Conservation (phyloP, 1,139 yeast genomes). For the Groenewaldozyma auringiensis region DNA sequence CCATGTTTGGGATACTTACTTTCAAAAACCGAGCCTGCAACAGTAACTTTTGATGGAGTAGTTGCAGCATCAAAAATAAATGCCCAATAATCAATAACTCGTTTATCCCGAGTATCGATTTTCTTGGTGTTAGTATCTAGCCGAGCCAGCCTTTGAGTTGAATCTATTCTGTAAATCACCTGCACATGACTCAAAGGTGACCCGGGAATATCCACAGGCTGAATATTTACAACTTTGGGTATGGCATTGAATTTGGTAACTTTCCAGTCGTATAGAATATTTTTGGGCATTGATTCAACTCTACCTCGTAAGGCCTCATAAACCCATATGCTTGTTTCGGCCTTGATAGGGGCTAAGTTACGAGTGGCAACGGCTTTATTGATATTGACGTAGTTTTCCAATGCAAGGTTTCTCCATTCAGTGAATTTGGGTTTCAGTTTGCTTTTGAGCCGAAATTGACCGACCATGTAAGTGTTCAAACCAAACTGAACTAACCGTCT, state of each 20-base stretch:
- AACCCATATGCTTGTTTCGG: conserved; percentile 51
- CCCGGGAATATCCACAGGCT: conserved; percentile 56
- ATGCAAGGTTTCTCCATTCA: conserved; percentile 67
- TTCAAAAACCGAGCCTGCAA: conserved; percentile 80
- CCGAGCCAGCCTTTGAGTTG: conserved; percentile 59
- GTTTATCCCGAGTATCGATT: conserved; percentile 44
- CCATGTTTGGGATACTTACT: conserved; percentile 28
- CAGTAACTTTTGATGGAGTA: conserved; percentile 45
- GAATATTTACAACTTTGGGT: conserved; percentile 69
- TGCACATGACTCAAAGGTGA: conserved; percentile 59
- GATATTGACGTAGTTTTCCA: conserved; percentile 55
- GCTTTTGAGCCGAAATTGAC: conserved; percentile 54
- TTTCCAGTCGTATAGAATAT: conserved; percentile 65
- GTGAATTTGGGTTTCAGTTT: conserved; percentile 57
- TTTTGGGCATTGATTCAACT: conserved; percentile 48
- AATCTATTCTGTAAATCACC: conserved; percentile 65
- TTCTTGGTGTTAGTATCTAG: conserved; percentile 31
- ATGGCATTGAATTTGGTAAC: conserved; percentile 57
- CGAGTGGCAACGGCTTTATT: conserved; percentile 60
- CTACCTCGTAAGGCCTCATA: conserved; percentile 50
- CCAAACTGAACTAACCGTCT: conserved; percentile 50
- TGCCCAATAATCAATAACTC: conserved; percentile 66
- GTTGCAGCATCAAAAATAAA: conserved; percentile 69
- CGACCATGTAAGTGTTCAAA: conserved; percentile 53
- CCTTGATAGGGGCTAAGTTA: conserved; percentile 38